A percentile compares a stretch with the other conserved stretches of the same genome.
phyloP scores from a whole-genome alignment of 2,329 filamentous ascomycete species.

The Didymella glomerata region DNA sequence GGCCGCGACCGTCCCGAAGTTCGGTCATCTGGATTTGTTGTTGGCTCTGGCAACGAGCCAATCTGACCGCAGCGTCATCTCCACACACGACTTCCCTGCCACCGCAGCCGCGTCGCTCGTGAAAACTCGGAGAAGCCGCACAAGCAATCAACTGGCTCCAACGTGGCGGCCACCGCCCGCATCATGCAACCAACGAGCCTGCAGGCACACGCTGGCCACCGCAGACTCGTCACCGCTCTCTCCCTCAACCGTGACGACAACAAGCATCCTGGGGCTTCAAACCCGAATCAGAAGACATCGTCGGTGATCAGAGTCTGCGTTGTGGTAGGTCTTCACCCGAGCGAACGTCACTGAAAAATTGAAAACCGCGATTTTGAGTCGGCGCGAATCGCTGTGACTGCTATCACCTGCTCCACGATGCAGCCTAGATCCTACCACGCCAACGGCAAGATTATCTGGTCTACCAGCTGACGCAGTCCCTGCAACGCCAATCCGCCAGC shows the following conservation, averaged over 20 bases:
- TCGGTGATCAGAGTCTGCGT: too few species aligned
- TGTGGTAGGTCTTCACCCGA: neutral
- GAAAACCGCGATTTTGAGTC: neutral
- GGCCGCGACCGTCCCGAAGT: conserved; percentile 12
- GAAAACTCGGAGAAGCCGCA: conserved; percentile 18
- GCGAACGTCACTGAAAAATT: neutral
- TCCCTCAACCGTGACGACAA: too few species aligned
- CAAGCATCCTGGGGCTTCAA: neutral
- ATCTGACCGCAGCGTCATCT: conserved; percentile 18
- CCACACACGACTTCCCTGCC: conserved; percentile 13
- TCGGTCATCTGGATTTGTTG: conserved; percentile 11
- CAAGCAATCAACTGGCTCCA: conserved; percentile 3
- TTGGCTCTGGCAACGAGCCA: conserved; percentile 16
- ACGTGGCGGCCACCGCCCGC: neutral
- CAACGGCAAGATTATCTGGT: neutral
- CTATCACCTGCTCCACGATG: neutral
- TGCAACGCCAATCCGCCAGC: neutral
- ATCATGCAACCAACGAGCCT: conserved; percentile 12
- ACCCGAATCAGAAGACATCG: too few species aligned
- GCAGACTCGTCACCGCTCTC: neutral
- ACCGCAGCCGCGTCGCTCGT: conserved; percentile 11
- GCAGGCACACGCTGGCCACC: conserved; percentile 3
- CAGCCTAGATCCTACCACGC: neutral
- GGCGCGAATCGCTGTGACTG: neutral
- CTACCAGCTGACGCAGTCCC: neutral